Conservation (phyloP, 495 filamentous ascomycete genomes). For the Aspergillus taichungensis region DNA sequence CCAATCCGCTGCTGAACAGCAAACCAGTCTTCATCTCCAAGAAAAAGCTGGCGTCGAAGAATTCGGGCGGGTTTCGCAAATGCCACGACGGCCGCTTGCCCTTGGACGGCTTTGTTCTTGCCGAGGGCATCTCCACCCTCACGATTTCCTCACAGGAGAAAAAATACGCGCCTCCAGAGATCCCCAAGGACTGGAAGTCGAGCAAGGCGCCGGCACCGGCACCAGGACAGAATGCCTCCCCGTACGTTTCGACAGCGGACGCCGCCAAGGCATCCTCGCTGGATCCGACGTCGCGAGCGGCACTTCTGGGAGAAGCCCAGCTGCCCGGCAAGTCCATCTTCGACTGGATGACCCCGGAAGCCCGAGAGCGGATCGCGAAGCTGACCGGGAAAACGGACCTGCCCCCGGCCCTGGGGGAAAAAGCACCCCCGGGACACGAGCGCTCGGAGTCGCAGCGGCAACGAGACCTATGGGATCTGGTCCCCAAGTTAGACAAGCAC, state of each 20-base stretch:
- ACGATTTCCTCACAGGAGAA: constrained; percentile 44
- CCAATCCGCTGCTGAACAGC: constrained; percentile 56
- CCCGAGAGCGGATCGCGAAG: constrained; percentile 66
- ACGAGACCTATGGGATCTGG: constrained; percentile 50
- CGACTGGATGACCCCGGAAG: constrained; percentile 78
- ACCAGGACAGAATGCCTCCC: constrained; percentile 19
- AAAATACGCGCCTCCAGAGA: constrained; percentile 63
- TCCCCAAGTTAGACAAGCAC: constrained; percentile 67
- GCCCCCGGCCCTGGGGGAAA: constrained; percentile 68
- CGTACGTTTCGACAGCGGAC: constrained; percentile 62
- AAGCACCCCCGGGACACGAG: constrained; percentile 53
- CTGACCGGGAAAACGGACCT: constrained; percentile 69
- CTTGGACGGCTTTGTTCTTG: constrained; percentile 76
- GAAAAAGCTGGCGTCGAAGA: constrained; percentile 50
- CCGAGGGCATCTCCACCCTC: constrained; percentile 46
- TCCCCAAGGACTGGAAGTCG: constrained; percentile 73
- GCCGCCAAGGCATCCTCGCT: constrained; percentile 67
- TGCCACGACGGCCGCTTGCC: constrained; percentile 86
- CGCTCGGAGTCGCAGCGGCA: constrained; percentile 49
- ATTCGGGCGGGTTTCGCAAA: constrained; percentile 54
- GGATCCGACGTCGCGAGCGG: constrained; percentile 70
- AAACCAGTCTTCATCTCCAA: constrained; percentile 76
- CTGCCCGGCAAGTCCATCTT: constrained; percentile 93
- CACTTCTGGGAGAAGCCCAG: constrained; percentile 70
- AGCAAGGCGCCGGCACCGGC: constrained; percentile 42